A percentile compares a stretch with the other conserved stretches of the same genome.
phyloP scores from a whole-genome alignment of 83 land plant genomes.

The Diphasiastrum complanatum region DNA sequence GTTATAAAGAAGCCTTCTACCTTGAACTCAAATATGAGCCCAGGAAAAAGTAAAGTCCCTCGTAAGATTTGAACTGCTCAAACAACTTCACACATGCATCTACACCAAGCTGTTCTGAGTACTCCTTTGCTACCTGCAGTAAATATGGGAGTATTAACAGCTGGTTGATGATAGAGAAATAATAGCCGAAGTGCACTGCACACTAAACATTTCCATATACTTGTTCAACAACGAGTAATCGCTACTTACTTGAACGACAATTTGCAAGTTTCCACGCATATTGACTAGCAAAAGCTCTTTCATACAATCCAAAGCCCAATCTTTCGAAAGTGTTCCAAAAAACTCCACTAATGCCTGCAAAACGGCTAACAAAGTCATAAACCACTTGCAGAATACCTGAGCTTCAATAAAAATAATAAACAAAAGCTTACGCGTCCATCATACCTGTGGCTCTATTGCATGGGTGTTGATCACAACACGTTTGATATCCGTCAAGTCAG shows the following conservation, averaged over 20 bases:
- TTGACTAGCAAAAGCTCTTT: conserved; percentile 91
- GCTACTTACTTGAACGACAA: conserved; percentile 89
- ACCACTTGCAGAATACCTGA: too few species aligned
- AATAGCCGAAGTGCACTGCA: neutral
- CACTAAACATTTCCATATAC: neutral
- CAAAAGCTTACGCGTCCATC: too few species aligned
- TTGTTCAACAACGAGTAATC: neutral
- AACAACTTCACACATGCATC: conserved; percentile 87
- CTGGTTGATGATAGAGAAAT: neutral
- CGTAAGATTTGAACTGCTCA: conserved; percentile 96
- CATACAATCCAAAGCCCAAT: conserved; percentile 99
- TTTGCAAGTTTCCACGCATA: conserved; percentile 92
- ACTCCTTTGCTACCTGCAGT: conserved; percentile 85
- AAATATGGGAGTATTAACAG: neutral
- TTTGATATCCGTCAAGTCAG: conserved; percentile 86
- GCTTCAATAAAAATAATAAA: too few species aligned
- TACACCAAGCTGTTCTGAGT: conserved; percentile 88
- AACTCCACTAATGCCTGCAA: conserved; percentile 88
- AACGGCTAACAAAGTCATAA: neutral
- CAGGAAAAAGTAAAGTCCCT: conserved; percentile 17
- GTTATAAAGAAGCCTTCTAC: too few species aligned
- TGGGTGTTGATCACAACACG: conserved; percentile 96
- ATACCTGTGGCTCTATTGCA: conserved; percentile 98
- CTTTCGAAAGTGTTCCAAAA: conserved; percentile 90
- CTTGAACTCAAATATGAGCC: conserved; percentile 84